Percentiles rank a stretch among this genome's conserved stretches.
These are phyloP conservation scores for Aspergillus hiratsukae DNA, from an alignment of 2,329 filamentous ascomycete species.

Conservation along the genomic window DNA sequence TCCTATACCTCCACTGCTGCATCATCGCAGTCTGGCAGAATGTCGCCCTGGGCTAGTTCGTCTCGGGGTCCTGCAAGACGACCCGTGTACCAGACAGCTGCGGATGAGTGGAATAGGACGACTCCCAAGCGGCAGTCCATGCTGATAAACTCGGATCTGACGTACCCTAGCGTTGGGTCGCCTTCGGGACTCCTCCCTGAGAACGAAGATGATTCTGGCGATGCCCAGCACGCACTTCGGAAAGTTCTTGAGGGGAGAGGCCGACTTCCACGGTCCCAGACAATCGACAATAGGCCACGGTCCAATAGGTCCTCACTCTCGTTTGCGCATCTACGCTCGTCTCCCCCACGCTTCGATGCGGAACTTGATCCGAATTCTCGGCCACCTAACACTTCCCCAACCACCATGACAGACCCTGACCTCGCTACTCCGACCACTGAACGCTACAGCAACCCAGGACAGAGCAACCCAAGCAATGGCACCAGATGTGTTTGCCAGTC, in stretches of 20 bases:
- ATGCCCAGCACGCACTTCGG: conserved; percentile 46
- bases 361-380: conserved; percentile 35
- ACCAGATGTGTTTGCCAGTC: conserved; percentile 58
- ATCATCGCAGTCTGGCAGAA: conserved; percentile 38
- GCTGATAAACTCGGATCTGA: conserved; percentile 28
- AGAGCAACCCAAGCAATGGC: conserved; percentile 46
- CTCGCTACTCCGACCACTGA: conserved; percentile 51
- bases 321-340: conserved; percentile 38
- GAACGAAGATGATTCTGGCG: conserved; percentile 30
- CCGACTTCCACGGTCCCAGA: conserved; percentile 23
- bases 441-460: conserved; percentile 44
- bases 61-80: conserved; percentile 23
- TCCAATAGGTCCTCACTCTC: conserved; percentile 29
- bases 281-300: conserved; percentile 26
- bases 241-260: conserved; percentile 39
- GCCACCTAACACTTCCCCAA: conserved; percentile 45
- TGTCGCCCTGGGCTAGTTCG: conserved; percentile 39
- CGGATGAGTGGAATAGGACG: conserved; percentile 29
- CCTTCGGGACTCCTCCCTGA: conserved; percentile 23
- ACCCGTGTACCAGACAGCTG: conserved; percentile 18
- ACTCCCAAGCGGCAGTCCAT: conserved; percentile 32
- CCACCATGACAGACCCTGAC: conserved; percentile 48
- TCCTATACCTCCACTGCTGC: conserved; percentile 40
- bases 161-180: conserved; percentile 27
- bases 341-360: conserved; percentile 36